Conservation (phyloP, 2,329 filamentous ascomycete species). For the Podosphaera leucotricha region DNA sequence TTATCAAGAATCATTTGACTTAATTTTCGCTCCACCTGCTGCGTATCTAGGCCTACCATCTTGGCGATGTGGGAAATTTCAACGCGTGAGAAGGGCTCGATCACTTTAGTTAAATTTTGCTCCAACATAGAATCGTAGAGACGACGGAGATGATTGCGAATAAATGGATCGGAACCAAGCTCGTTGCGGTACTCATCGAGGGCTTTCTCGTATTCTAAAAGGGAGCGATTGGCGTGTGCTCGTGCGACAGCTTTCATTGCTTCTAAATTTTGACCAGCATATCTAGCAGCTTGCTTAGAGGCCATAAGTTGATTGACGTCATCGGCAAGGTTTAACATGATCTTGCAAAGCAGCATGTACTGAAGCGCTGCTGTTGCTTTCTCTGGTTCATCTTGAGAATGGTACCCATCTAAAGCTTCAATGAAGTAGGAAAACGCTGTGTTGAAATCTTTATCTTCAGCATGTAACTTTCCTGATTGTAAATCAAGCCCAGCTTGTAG, state of each 20-base stretch:
- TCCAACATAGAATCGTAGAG: conserved; percentile 97
- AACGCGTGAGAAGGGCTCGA: conserved; percentile 92
- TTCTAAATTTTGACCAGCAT: conserved; percentile 84
- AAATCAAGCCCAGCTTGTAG: conserved; percentile 94
- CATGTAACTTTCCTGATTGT: conserved; percentile 97
- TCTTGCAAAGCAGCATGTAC: conserved; percentile 99
- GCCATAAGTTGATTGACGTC: conserved; percentile 89
- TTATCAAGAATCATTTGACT: conserved; percentile 99
- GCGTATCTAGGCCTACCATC: conserved; percentile 89
- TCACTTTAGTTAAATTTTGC: conserved; percentile 98
- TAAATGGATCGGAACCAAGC: conserved; percentile 83
- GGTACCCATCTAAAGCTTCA: conserved; percentile 92
- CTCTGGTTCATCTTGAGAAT: conserved; percentile 64
- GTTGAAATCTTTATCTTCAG: conserved; percentile 97
- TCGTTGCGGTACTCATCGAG: conserved; percentile 79
- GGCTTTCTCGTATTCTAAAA: conserved; percentile 92
- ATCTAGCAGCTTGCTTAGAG: conserved; percentile 90
- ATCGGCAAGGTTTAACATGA: conserved; percentile 94
- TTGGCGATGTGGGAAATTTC: conserved; percentile 93
- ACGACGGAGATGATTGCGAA: conserved; percentile 84
- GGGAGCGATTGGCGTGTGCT: conserved; percentile 79
- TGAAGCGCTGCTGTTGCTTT: conserved; percentile 94
- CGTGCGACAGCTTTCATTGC: conserved; percentile 98
- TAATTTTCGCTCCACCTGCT: conserved; percentile 93
- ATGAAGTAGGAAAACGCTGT: conserved; percentile 98